These are phyloP conservation scores for Ophiosphaerella korrae DNA, from an alignment of 2,329 filamentous ascomycete genomes.

Conservation along the genomic window DNA sequence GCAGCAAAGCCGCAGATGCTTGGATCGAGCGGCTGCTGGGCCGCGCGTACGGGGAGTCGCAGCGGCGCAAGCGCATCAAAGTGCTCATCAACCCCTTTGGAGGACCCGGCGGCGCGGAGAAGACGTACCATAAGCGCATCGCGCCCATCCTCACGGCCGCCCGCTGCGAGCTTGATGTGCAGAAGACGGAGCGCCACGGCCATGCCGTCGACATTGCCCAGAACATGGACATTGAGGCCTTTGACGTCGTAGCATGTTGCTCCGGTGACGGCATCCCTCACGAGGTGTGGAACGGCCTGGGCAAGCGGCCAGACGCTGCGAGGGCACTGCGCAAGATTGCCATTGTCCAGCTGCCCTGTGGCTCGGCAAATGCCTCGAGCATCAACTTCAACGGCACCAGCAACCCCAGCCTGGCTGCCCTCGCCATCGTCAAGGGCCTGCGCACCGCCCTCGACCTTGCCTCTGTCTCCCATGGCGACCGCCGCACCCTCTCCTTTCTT, in stretches of 20 bases:
- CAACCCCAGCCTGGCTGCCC: slow-evolving; percentile 73
- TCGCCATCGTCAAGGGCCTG: slow-evolving; percentile 85
- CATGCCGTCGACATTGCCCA: slow-evolving; percentile 80
- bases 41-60: slow-evolving; percentile 71
- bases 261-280: slow-evolving; percentile 91
- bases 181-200: slow-evolving; percentile 71
- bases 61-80: slow-evolving; percentile 77
- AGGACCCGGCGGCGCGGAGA: slow-evolving; percentile 77
- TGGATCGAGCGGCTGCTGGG: slow-evolving; percentile 72
- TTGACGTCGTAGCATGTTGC: slow-evolving; percentile 84
- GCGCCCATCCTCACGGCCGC: slow-evolving; percentile 84
- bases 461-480: slow-evolving; percentile 81
- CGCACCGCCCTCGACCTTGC: slow-evolving; percentile 84
- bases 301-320: slow-evolving; percentile 73
- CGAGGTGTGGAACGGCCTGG: slow-evolving; percentile 94
- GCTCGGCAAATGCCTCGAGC: slow-evolving; percentile 92
- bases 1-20: slow-evolving; percentile 54
- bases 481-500: slow-evolving; percentile 80
- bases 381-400: slow-evolving; percentile 86
- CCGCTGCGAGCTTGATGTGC: slow-evolving; percentile 74
- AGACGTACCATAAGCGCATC: slow-evolving; percentile 74
- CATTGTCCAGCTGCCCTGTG: slow-evolving; percentile 86
- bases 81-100: slow-evolving; percentile 91
- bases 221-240: slow-evolving; percentile 75
- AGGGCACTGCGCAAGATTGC: slow-evolving; percentile 77